Conservation (phyloP, 2,329 filamentous ascomycete species). For the Calonectria pseudoreteaudii region DNA sequence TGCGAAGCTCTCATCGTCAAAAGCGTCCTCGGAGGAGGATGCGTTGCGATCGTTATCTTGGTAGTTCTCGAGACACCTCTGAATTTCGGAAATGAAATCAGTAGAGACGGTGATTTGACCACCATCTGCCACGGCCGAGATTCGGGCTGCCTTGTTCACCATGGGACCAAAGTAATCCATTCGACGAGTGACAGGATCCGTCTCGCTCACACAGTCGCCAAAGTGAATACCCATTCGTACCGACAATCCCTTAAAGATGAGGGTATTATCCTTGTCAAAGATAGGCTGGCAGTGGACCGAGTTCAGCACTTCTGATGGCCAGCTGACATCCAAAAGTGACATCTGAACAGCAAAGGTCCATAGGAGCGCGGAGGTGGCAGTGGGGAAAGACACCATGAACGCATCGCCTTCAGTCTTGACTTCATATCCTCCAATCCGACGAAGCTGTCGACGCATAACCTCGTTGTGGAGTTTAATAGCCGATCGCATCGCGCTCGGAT, state of each 20-base stretch:
- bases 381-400: conserved; percentile 99
- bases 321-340: conserved; percentile 86
- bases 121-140: conserved; percentile 93
- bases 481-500: conserved; percentile 93
- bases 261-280: conserved; percentile 83
- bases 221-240: conserved; percentile 98
- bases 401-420: conserved; percentile 99
- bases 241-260: conserved; percentile 94
- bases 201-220: conserved; percentile 93
- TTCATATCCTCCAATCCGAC: conserved; percentile 95
- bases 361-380: conserved; percentile 90
- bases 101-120: conserved; percentile 97
- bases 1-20: conserved; percentile 80
- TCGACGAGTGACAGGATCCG: conserved; percentile 93
- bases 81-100: conserved; percentile 96
- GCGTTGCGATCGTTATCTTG: conserved; percentile 84
- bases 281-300: conserved; percentile 87
- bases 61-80: conserved; percentile 88
- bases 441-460: conserved; percentile 91
- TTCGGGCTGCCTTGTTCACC: conserved; percentile 97
- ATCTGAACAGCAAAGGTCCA: conserved; percentile 98
- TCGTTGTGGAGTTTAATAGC: conserved; percentile 98
- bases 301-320: conserved; percentile 92
- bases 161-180: conserved; percentile 99
- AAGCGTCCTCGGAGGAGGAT: conserved; percentile 73